Evolutionary conservation across 2,329 filamentous ascomycete genomes (phyloP).

Genomic region (Ophiocordyceps robertsii): DNA sequence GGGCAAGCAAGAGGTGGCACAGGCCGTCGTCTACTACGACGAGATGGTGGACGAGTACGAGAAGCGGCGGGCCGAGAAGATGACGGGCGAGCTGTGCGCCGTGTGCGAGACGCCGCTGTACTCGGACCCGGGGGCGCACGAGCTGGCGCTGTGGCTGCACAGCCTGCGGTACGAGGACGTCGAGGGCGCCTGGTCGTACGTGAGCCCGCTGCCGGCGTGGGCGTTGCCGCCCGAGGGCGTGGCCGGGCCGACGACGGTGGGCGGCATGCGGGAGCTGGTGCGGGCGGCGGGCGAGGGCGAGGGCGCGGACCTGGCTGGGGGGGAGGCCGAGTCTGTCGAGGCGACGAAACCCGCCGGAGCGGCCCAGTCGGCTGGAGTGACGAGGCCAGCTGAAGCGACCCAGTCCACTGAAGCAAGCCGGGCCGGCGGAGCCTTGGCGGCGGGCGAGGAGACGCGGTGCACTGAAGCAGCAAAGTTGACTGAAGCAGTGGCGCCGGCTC

Average conservation of each 20-base stretch:
- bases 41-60: constrained; percentile 87
- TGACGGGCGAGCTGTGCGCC: constrained; percentile 73
- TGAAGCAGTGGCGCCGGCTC: background rate
- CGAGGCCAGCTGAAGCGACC: no score
- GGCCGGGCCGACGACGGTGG: constrained; percentile 57
- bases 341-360: background rate
- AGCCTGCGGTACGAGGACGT: constrained; percentile 80
- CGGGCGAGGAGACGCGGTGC: no score
- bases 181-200: constrained; percentile 74
- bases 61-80: constrained; percentile 80
- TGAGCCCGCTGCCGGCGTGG: constrained; percentile 75
- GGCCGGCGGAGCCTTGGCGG: no score
- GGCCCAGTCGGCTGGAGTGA: background rate
- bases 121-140: constrained; percentile 79
- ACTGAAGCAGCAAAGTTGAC: no score
- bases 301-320: constrained; percentile 14
- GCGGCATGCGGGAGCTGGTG: constrained; percentile 44
- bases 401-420: no score
- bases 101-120: constrained; percentile 82
- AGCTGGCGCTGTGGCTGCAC: constrained; percentile 88
- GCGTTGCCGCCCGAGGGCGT: constrained; percentile 65
- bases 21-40: constrained; percentile 86
- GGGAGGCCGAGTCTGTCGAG: background rate
- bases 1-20: constrained; percentile 87
- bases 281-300: constrained; percentile 36